Evolutionary conservation across 257 asterid species (phyloP).

Genomic region (Eustoma russellianum): DNA sequence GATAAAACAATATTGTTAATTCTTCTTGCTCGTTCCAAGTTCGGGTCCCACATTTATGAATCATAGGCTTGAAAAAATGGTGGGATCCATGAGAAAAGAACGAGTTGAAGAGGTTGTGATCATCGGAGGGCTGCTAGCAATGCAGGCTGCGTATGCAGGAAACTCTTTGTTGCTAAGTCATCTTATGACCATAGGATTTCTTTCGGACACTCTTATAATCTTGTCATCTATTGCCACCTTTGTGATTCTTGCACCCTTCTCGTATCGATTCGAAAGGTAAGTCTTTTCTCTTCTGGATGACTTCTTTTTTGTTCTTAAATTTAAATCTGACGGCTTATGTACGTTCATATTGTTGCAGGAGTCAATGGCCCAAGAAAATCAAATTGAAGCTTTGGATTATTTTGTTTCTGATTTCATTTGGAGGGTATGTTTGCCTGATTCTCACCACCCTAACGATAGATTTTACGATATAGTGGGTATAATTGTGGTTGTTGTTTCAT

Average conservation of each 20-base stretch:
- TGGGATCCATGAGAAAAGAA: constrained; percentile 21
- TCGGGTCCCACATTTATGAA: constrained; percentile 4
- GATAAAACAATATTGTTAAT: constrained; percentile 8
- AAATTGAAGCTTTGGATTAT: constrained; percentile 41
- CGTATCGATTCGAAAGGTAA: constrained; percentile 61
- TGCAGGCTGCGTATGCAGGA: constrained; percentile 72
- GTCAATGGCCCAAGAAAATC: constrained; percentile 61
- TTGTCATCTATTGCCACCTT: constrained; percentile 65
- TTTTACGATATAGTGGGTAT: too few relatives aligned
- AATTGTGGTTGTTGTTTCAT: too few relatives aligned
- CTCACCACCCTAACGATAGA: too few relatives aligned
- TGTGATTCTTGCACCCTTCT: constrained; percentile 52
- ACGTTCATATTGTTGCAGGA: constrained; percentile 31
- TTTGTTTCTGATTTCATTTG: constrained; percentile 58
- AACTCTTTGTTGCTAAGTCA: constrained; percentile 61
- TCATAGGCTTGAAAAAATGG: constrained; percentile 7
- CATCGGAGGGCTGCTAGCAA: constrained; percentile 46
- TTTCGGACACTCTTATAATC: constrained; percentile 56
- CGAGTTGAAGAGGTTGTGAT: constrained; percentile 39
- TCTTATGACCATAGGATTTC: constrained; percentile 58
- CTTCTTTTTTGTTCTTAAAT: too few relatives aligned
- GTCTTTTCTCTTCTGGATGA: neutral
- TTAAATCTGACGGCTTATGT: neutral
- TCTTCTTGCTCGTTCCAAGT: neutral
- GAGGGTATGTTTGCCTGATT: constrained; percentile 42